Conservation (phyloP, 2,329 filamentous ascomycete genomes). For the Botrytis squamosa region DNA sequence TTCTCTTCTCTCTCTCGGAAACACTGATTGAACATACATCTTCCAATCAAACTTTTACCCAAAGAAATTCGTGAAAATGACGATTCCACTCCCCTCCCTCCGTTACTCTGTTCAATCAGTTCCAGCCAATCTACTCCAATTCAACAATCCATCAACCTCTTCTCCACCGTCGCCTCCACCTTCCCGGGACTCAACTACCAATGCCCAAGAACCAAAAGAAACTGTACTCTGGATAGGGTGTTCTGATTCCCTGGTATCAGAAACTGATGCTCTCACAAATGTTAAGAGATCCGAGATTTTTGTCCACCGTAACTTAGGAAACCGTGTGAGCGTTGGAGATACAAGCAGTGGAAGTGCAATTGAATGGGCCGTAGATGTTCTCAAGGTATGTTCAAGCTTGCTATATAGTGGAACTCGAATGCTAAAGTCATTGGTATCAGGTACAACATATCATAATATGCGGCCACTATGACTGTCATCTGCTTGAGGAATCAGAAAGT, state of each 20-base stretch:
- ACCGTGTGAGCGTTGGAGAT: slow-evolving; percentile 60
- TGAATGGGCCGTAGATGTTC: slow-evolving; percentile 60
- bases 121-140: slow-evolving; percentile 2
- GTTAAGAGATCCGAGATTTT: slow-evolving; percentile 66
- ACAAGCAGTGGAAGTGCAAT: slow-evolving; percentile 60
- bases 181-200: background rate
- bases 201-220: slow-evolving; percentile 35
- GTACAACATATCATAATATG: slow-evolving; percentile 57
- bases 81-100: slow-evolving; percentile 13
- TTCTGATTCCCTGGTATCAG: slow-evolving; percentile 64
- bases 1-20: background rate
- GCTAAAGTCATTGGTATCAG: slow-evolving; percentile 28
- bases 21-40: background rate
- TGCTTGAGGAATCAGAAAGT: slow-evolving; percentile 47
- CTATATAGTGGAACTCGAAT: background rate
- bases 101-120: slow-evolving; percentile 7
- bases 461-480: slow-evolving; percentile 54
- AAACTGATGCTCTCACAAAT: slow-evolving; percentile 58
- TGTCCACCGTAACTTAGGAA: slow-evolving; percentile 70
- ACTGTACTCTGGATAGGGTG: slow-evolving; percentile 67
- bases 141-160: background rate
- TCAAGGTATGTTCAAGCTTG: slow-evolving; percentile 48
- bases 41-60: background rate
- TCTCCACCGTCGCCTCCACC: slow-evolving; percentile 11
- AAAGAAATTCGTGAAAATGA: slow-evolving; percentile 2